Percentiles rank a stretch among this genome's conserved stretches.
Conservation (phyloP, 805 yeast genomes). For the Schwanniomyces yamadae region DNA sequence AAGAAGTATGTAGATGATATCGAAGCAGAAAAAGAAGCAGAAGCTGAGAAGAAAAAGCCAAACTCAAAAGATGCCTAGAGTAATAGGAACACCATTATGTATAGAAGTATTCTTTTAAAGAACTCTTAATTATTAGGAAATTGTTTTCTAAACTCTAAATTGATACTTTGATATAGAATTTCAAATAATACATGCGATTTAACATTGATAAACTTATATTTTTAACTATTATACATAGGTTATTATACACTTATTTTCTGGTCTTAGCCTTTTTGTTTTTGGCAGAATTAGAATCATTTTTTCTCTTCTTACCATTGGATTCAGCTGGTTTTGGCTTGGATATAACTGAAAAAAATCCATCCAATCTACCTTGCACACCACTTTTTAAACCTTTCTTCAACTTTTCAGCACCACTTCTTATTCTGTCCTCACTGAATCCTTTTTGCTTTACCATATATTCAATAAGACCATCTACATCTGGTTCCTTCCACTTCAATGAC, state of each 20-base stretch:
- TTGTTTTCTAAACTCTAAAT: too few relatives aligned
- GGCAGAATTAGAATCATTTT: slow-evolving; percentile 28
- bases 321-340: slow-evolving; percentile 45
- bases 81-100: too few relatives aligned
- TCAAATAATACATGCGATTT: too few relatives aligned
- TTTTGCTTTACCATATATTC: slow-evolving; percentile 82
- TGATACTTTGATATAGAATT: too few relatives aligned
- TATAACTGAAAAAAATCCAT: slow-evolving; percentile 81
- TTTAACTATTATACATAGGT: too few relatives aligned
- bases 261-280: slow-evolving; percentile 28
- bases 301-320: slow-evolving; percentile 30
- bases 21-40: slow-evolving; percentile 84
- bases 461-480: slow-evolving; percentile 80
- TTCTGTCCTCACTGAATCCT: slow-evolving; percentile 92
- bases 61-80: slow-evolving; percentile 19
- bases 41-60: slow-evolving; percentile 70
- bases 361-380: slow-evolving; percentile 88
- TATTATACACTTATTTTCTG: too few relatives aligned
- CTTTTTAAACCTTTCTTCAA: slow-evolving; percentile 78
- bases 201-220: too few relatives aligned
- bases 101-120: too few relatives aligned
- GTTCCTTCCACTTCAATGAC: slow-evolving; percentile 82
- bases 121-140: too few relatives aligned
- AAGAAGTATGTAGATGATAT: slow-evolving; percentile 74
- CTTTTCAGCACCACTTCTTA: slow-evolving; percentile 81